A percentile compares a stretch with the other conserved stretches of the same genome.
Evolutionary conservation across 148 eudicot genomes (phyloP).

Genomic region (Selenicereus undatus): DNA sequence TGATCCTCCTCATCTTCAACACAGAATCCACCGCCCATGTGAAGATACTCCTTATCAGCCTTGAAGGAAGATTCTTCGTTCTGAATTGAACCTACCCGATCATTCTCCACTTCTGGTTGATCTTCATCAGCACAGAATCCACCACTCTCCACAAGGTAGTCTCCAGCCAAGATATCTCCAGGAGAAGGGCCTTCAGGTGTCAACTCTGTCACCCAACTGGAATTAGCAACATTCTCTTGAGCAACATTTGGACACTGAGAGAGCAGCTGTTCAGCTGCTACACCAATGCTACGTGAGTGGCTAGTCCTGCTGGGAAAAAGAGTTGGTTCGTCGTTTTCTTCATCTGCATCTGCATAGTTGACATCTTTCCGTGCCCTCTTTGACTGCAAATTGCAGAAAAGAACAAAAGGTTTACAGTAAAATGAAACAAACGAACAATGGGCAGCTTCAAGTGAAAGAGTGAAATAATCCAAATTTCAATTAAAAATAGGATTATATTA

Average conservation of each 20-base stretch:
- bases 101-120: slow-evolving; percentile 23
- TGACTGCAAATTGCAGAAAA: slow-evolving; percentile 44
- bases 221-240: slow-evolving; percentile 16
- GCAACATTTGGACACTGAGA: slow-evolving; percentile 4
- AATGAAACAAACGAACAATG: neutral
- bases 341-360: slow-evolving; percentile 47
- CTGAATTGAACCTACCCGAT: slow-evolving; percentile 17
- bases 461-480: neutral
- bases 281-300: slow-evolving; percentile 13
- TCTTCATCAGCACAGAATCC: slow-evolving; percentile 47
- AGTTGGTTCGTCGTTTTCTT: slow-evolving; percentile 31
- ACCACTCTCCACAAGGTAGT: slow-evolving; percentile 34
- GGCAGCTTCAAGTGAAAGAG: neutral
- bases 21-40: slow-evolving; percentile 79
- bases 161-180: slow-evolving; percentile 23
- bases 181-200: slow-evolving; percentile 21
- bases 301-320: slow-evolving; percentile 9
- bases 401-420: neutral
- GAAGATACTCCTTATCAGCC: slow-evolving; percentile 46
- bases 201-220: slow-evolving; percentile 8
- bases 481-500: neutral
- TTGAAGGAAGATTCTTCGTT: slow-evolving; percentile 20
- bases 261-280: slow-evolving; percentile 28
- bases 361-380: slow-evolving; percentile 57
- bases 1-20: slow-evolving; percentile 37